Evolutionary conservation across 805 yeast species (phyloP).

Genomic region (Saccharomycopsis sp.): DNA sequence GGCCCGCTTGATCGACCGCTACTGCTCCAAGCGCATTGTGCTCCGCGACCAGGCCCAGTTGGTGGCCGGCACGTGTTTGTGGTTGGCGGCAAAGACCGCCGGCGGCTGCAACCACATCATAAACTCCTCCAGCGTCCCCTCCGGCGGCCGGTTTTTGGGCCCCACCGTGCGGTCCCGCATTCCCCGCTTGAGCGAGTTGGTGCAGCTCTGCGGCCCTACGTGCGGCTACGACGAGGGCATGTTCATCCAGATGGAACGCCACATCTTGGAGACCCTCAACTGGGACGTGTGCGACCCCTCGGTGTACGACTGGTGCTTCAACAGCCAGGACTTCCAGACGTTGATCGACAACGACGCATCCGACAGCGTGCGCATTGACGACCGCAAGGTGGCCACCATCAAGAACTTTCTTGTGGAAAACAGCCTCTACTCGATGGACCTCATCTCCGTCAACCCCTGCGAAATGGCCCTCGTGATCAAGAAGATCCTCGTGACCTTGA

Average conservation of each 20-base stretch:
- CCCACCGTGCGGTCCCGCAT: constrained; percentile 71
- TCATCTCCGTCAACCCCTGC: constrained; percentile 17
- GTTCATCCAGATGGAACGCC: constrained; percentile 76
- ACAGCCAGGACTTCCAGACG: constrained; percentile 43
- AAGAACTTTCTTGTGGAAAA: constrained; percentile 19
- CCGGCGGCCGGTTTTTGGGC: constrained; percentile 57
- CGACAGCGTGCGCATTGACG: constrained; percentile 21
- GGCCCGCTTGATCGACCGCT: constrained; percentile 77
- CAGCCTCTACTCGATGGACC: constrained; percentile 15
- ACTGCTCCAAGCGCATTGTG: constrained; percentile 82
- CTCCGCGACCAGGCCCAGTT: constrained; percentile 82
- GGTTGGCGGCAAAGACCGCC: constrained; percentile 86
- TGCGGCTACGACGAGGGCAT: constrained; percentile 54
- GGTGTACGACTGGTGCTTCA: constrained; percentile 37
- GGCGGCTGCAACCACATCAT: constrained; percentile 69
- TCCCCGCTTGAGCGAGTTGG: constrained; percentile 67
- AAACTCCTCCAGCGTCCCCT: constrained; percentile 40
- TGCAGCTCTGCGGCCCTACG: constrained; percentile 60
- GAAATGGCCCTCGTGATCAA: constrained; percentile 22
- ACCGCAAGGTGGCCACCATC: constrained; percentile 15
- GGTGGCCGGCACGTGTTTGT: constrained; percentile 84
- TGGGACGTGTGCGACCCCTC: constrained; percentile 62
- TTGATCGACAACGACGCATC: constrained; percentile 41
- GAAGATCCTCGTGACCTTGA: constrained; percentile 37
- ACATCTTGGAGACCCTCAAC: constrained; percentile 60